phyloP scores from a whole-genome alignment of 148 eudicot species.

The Selenicereus undatus region DNA sequence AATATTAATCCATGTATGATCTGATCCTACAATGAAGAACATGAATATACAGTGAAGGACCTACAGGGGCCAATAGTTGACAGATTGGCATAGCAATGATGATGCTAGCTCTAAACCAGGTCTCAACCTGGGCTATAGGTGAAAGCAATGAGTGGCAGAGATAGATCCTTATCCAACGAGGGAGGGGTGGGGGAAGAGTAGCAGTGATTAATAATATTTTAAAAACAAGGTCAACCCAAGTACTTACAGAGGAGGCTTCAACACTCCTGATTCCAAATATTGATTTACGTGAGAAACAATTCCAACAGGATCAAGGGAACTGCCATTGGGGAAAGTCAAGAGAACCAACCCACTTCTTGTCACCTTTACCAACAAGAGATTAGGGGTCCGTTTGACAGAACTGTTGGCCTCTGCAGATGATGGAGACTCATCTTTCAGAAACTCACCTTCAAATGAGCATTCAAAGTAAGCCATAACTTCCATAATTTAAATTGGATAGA shows the following conservation, averaged over 20 bases:
- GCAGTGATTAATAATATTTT: background rate
- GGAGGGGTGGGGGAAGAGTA: no score
- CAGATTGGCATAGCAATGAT: background rate
- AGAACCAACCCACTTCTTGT: conserved; percentile 74
- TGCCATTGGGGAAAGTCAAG: conserved; percentile 45
- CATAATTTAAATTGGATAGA: background rate
- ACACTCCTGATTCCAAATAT: conserved; percentile 48
- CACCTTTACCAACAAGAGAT: conserved; percentile 67
- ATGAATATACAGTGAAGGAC: background rate
- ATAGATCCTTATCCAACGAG: no score
- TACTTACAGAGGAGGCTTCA: conserved; percentile 72
- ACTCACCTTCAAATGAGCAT: conserved; percentile 30
- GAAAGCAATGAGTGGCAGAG: background rate
- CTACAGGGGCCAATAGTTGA: background rate
- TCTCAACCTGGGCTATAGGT: background rate
- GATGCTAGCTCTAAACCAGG: background rate
- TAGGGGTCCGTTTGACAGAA: conserved; percentile 22
- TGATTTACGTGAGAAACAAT: conserved; percentile 43
- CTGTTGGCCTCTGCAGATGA: conserved; percentile 27
- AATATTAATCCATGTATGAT: background rate
- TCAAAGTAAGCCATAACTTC: conserved; percentile 11
- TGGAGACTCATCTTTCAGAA: conserved; percentile 30
- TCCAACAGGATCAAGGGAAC: conserved; percentile 38
- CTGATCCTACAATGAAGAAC: background rate
- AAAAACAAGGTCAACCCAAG: conserved; percentile 4